These are phyloP conservation scores for Castanospermum australe DNA, from an alignment of 306 rosid genomes.

Conservation along the genomic window DNA sequence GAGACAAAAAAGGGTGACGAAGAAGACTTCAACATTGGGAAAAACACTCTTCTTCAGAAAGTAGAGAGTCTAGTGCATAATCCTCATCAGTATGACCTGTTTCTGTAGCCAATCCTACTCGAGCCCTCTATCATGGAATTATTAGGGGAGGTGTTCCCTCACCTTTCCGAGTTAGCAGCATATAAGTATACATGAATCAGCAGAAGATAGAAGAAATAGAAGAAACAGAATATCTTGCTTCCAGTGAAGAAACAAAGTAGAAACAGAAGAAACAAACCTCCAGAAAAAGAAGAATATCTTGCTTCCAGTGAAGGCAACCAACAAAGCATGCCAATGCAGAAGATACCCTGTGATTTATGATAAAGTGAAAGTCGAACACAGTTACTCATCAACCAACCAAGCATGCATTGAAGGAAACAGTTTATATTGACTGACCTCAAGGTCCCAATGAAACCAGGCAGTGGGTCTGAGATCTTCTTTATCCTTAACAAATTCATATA, in stretches of 20 bases:
- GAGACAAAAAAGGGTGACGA: not conserved
- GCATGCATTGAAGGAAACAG: conserved; percentile 20
- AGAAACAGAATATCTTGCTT: conserved; percentile 63
- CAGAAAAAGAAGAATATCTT: conserved; percentile 52
- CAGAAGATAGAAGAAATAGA: conserved; percentile 5
- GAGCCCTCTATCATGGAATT: not conserved
- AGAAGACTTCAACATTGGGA: not conserved
- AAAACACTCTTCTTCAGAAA: not conserved
- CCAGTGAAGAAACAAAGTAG: conserved; percentile 43
- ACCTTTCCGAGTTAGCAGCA: not conserved
- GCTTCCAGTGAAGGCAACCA: conserved; percentile 63
- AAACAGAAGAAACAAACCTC: conserved; percentile 44
- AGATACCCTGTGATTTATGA: conserved; percentile 51
- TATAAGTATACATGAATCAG: not conserved
- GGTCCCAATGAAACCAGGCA: conserved; percentile 39
- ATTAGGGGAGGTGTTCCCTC: not conserved
- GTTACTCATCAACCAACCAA: conserved; percentile 17
- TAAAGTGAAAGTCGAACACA: conserved; percentile 29
- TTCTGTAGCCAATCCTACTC: conserved; percentile 7
- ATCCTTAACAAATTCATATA: conserved; percentile 49
- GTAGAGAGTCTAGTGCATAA: not conserved
- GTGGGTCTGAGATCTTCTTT: conserved; percentile 35
- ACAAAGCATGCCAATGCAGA: conserved; percentile 56
- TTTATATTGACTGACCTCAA: conserved; percentile 50
- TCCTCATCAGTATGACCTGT: not conserved